Conservation (phyloP, 1,139 yeast species). For the Geotrichum aggregatum region DNA sequence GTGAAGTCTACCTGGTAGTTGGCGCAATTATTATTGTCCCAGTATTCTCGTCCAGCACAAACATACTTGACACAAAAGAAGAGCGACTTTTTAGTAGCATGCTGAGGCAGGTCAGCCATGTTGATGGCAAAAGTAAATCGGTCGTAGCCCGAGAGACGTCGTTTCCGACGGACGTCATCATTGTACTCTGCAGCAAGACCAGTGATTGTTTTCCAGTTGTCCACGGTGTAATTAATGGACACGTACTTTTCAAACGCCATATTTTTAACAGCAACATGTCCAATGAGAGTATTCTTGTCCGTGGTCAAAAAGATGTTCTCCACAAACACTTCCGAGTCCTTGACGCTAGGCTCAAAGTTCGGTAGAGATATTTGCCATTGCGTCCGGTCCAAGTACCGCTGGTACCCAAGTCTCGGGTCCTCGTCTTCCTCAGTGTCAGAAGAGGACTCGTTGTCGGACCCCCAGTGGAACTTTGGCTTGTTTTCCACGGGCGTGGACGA, state of each 20-base stretch:
- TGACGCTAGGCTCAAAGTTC: conserved; percentile 43
- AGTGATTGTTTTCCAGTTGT: conserved; percentile 67
- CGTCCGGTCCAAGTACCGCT: conserved; percentile 25
- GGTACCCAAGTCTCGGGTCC: conserved; percentile 31
- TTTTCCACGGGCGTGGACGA: conserved; percentile 49
- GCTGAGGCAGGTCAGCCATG: conserved; percentile 38
- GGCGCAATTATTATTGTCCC: conserved; percentile 68
- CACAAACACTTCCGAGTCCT: conserved; percentile 45
- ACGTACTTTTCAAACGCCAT: conserved; percentile 61
- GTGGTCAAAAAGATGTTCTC: conserved; percentile 61
- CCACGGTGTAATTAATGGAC: conserved; percentile 60
- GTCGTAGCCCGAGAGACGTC: conserved; percentile 38
- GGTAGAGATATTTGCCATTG: conserved; percentile 51
- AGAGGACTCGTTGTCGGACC: conserved; percentile 31
- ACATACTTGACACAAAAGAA: conserved; percentile 59
- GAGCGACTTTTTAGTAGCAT: conserved; percentile 36
- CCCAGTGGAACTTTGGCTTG: conserved; percentile 34
- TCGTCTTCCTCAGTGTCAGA: conserved; percentile 32
- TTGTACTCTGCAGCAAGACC: conserved; percentile 64
- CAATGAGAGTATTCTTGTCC: conserved; percentile 56
- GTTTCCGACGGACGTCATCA: conserved; percentile 53
- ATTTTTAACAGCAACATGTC: conserved; percentile 71
- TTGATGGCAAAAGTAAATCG: conserved; percentile 48
- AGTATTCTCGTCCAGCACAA: conserved; percentile 51
- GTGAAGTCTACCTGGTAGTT: conserved; percentile 57